Evolutionary conservation across 2,329 filamentous ascomycete species (phyloP), one percentile per base, ranked within the genome.

Genomic region (Beauveria brongniartii): DNA sequence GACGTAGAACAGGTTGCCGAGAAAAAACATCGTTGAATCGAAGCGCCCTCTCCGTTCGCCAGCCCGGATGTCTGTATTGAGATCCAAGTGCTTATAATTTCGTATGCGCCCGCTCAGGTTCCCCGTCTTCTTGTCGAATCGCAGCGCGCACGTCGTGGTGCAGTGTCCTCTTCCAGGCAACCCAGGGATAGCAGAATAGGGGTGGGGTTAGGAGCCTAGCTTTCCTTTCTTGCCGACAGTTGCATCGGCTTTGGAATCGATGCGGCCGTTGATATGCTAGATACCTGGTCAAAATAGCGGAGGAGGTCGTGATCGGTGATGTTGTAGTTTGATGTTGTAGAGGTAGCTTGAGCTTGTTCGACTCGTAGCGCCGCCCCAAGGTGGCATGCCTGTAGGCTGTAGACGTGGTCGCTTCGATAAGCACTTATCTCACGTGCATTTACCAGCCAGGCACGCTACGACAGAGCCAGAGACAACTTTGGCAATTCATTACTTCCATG

Each of bases 1-100:
- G 66, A 91, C 89, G 71, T 91, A 90, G 71, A 91, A 79, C 58
- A 91, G 78, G 67, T 84, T 87, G 59, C 78, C 78, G 57, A 80
- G 72, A 74, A 90, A 79, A 63, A 89, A 78, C 85, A 88, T 88
- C 14, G 47, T 37, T 53, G 30, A 8, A 24, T 37, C 20, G 37
- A 20, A n/a, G 10, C 40, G 40, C 24, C 20, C 16, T 41, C 53
- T 20, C 3, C 18, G 24, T 8, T 28, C 8, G 26, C 20, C 20
- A n/a, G 22, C 18, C 26, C 34, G 6, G 10, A 5, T 26, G 22
- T 12, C 10, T 34, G n/a, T 37, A 10, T 26, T 26, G 3, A 18
- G 4, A 24, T 5, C 20, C 20, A 14, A 20, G 1, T n/a, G 5
- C 10, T 12, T 41, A 5, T n/a, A 5, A 9, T 24, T 1, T 50